These are phyloP conservation scores for Suhomyces sp. DNA, from an alignment of 805 yeast genomes.

Conservation along the genomic window DNA sequence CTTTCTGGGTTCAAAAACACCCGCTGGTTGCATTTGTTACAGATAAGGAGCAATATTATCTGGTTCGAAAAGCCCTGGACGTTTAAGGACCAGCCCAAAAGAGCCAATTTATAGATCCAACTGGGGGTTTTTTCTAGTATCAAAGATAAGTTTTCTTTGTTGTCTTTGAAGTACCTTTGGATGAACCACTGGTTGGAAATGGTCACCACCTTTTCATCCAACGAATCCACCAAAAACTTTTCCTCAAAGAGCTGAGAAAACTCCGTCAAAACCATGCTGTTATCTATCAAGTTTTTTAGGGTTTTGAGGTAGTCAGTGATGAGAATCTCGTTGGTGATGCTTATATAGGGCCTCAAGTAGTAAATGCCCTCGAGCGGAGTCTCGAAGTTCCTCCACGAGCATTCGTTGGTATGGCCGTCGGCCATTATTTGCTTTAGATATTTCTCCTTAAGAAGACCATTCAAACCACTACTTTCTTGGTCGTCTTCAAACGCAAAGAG, in stretches of 20 bases:
- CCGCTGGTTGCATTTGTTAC: slow-evolving; percentile 36
- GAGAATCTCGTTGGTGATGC: slow-evolving; percentile 26
- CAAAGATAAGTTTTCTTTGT: slow-evolving; percentile 32
- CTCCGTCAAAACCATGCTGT: slow-evolving; percentile 15
- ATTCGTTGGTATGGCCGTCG: slow-evolving; percentile 27
- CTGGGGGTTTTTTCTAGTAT: slow-evolving; percentile 24
- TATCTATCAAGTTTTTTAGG: slow-evolving; percentile 28
- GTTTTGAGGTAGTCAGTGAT: slow-evolving; percentile 26
- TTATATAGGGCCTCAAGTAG: slow-evolving; percentile 32
- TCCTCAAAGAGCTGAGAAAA: slow-evolving; percentile 7
- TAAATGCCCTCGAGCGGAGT: slow-evolving; percentile 33
- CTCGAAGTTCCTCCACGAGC: slow-evolving; percentile 38
- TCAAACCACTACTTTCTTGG: slow-evolving; percentile 52
- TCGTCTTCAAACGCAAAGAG: slow-evolving; percentile 10
- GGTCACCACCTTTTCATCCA: slow-evolving; percentile 13
- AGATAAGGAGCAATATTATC: slow-evolving; percentile 29
- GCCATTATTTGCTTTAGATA: slow-evolving; percentile 24
- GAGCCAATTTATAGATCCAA: slow-evolving; percentile 35
- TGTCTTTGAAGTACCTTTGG: slow-evolving; percentile 26
- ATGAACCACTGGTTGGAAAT: slow-evolving; percentile 34
- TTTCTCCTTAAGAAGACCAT: slow-evolving; percentile 12
- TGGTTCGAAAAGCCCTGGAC: slow-evolving; percentile 27
- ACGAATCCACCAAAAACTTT: background rate
- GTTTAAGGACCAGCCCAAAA: slow-evolving; percentile 36
- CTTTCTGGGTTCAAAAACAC: slow-evolving; percentile 22